Evolutionary conservation across 2,329 filamentous ascomycete genomes (phyloP), one percentile per base, ranked within the genome.

Genomic region (Penicillium brevicompactum): DNA sequence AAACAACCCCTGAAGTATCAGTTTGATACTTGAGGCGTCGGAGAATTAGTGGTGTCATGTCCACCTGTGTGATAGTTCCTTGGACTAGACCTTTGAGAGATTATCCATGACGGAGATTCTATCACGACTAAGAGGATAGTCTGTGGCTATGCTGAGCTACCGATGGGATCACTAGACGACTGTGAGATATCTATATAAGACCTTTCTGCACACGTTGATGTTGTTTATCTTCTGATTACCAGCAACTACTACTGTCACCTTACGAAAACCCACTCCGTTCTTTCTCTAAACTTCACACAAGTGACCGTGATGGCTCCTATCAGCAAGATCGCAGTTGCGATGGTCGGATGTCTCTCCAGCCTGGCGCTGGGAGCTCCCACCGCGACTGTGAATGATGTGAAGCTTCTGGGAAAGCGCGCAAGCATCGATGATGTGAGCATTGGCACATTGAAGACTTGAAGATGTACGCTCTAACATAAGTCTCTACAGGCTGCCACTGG

Each of bases 401-500:
- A 53, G 5, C 34, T 43, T 13, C 22, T 63, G n/a, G 60, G 51
- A 34, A 71, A 70, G 60, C 66, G 68, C 13, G 67, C 65, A 31
- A 52, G 49, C n/a, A 30, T 61, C 48, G 51, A 62, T 10, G 67
- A 70, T 52, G 67, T 69, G 43, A 46, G 65, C 49, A 40, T 42
- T n/a, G n/a, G 43, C 21, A 4, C 37, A 4, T 2, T 10, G 9
- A 16, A 22, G 4, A 11, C 13, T 34, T 1, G 16, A 34, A 16
- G 27, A 14, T 30, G 2, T 0, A 37, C 2, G 10, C 3, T 24
- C 11, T 27, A 22, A 16, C 22, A 21, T 31, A 41, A 21, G 7
- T 38, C 6, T 5, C 11, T 14, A 24, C 21, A 70, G 63, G 57
- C 58, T 18, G 68, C 68, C 27, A 68, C 72, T 42, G 80, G 80